phyloP scores from a whole-genome alignment of 148 eudicot species.

The Vaccinium darrowii region DNA sequence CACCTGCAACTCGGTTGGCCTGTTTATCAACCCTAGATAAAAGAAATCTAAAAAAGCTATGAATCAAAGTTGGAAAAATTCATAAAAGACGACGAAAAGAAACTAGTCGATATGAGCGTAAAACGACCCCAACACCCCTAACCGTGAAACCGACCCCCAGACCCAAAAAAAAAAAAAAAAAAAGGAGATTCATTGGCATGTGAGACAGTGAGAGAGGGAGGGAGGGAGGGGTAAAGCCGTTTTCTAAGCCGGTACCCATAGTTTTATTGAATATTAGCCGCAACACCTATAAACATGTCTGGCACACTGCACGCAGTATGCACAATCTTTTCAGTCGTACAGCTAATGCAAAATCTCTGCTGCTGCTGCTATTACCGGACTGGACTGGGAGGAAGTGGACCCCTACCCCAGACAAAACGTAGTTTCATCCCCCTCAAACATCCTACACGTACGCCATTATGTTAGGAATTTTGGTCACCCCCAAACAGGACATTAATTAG shows the following conservation, averaged over 20 bases:
- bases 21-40: too few species aligned
- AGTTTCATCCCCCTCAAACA: neutral
- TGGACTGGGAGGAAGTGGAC: neutral
- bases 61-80: too few species aligned
- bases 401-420: neutral
- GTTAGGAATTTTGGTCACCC: neutral
- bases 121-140: too few species aligned
- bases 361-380: neutral
- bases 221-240: neutral
- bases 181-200: too few species aligned
- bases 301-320: neutral
- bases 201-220: too few species aligned
- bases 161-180: too few species aligned
- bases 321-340: neutral
- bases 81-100: too few species aligned
- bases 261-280: too few species aligned
- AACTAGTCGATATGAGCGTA: too few species aligned
- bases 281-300: neutral
- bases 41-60: too few species aligned
- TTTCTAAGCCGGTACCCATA: neutral
- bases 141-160: too few species aligned
- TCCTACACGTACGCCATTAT: neutral
- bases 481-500: neutral
- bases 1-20: too few species aligned
- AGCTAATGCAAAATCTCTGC: neutral